Evolutionary conservation across 2,329 filamentous ascomycete species (phyloP), one percentile per base, ranked within the genome.

Genomic region (Aspergillus tanneri): DNA sequence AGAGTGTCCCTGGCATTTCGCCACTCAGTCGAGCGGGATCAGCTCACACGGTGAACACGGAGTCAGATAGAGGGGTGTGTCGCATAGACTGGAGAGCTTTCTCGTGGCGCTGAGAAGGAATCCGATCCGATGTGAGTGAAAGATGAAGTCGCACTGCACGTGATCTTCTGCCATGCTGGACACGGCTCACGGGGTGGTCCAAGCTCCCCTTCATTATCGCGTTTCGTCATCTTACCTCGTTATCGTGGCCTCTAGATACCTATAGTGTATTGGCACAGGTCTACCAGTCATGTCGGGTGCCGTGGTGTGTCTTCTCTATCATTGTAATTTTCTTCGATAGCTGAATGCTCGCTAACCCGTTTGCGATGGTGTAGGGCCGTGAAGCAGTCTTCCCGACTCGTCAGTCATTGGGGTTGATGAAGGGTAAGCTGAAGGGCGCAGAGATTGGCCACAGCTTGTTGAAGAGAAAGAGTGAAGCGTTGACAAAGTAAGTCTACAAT

Each of bases 361-460:
- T 56, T 53, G 44, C 40, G 11, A 36, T 41, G 54, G 52, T 63
- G 47, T 71, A 96, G 91, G 90, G 92, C 72, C 85, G 93, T 71
- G 93, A 99, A 76, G 82, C 91, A 66, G 92, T 99, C 75, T 99
- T 99, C 75, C 89, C 93, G 65, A 99, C 93, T 68, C 89, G 93
- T 66, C 93, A 99, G 79, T 95, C 90, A 71, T 79, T 99, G 74
- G 91, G 90, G 57, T 74, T 95, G 68, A 99, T 99, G 92, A 97
- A 97, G 76, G 84, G 86, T 58, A 99, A 99, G 80, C 84, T 99
- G 67, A 97, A 97, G 79, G 92, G 88, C 54, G 88, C 88, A 47
- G 87, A 92, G 71, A 90, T 84, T 37, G 93, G 93, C 40, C 92
- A 99, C 76, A 96, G 88, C 71, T 77, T 99, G 68, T 77, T 99